phyloP scores from a whole-genome alignment of 371 early-diverging fungal species.

The Zancudomyces culisetae region DNA sequence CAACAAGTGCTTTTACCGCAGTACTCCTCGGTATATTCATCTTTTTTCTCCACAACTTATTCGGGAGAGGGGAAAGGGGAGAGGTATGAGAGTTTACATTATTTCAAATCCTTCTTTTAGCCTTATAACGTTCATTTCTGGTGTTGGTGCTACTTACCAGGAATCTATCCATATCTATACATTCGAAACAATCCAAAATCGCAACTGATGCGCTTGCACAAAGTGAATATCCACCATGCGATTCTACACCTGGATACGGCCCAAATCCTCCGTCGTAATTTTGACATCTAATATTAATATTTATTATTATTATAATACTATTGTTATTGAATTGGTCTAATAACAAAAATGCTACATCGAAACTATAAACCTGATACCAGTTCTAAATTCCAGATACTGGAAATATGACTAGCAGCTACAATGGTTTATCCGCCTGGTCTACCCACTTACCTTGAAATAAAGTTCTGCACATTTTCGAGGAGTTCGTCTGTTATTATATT shows the following conservation, averaged over 20 bases:
- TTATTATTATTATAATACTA: neutral
- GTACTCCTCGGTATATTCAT: no score
- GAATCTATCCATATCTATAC: constrained; percentile 38
- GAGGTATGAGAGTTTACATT: no score
- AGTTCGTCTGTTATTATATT: constrained; percentile 66
- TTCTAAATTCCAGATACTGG: no score
- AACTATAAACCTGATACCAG: no score
- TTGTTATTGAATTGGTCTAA: neutral
- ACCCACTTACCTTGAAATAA: constrained; percentile 29
- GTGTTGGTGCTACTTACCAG: constrained; percentile 21
- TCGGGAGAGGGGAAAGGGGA: no score
- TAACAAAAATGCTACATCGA: no score
- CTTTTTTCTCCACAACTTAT: no score
- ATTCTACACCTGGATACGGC: constrained; percentile 71
- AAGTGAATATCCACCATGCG: constrained; percentile 94
- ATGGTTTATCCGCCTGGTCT: neutral
- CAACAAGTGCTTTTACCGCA: no score
- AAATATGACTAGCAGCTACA: no score
- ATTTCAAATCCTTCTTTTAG: no score
- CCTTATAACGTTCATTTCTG: neutral
- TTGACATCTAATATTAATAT: constrained; percentile 35
- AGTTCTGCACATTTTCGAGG: constrained; percentile 41
- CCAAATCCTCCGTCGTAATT: constrained; percentile 93
- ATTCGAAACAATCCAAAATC: constrained; percentile 40
- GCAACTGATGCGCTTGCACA: constrained; percentile 84